Base-by-base conservation (phyloP, 2,329 filamentous ascomycete species). In the Aspergillus glaucus region DNA sequence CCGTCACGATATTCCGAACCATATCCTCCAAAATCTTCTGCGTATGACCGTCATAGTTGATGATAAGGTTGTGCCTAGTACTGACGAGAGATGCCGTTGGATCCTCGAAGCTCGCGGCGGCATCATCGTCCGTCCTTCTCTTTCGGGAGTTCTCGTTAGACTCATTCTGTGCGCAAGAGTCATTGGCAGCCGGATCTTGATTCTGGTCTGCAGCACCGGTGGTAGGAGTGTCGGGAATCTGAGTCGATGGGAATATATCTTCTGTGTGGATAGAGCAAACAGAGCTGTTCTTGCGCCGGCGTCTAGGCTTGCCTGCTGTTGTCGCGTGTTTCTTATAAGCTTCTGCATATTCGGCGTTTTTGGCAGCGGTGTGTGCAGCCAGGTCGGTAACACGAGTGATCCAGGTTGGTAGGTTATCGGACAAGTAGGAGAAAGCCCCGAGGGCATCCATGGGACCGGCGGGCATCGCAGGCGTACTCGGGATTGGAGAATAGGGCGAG, bases 11-110 rank as follows among this genome's bases (percentile, higher is more conserved):
- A 48, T 87, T 86, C 53, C 88, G 85, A 49, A 95, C 90, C 44
- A 95, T 73, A 48, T 85, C 78, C 59, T 95, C 90, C 55, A 96
- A 89, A 36, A 85, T 82, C 45, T 82, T 82, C 64, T 96, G 90
- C 3, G 94, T 85, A 53, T 88, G 85, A 57, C 86, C 88, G 64
- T 96, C 91, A 64, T 96, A 96, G 68, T 89, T 91, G n/a, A 96
- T 87, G 37, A 93, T 84, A 43, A 92, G 85, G 77, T 88, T 86
- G 49, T 79, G 84, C 55, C 86, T 81, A 3, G 82, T 83, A 47
- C 87, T 82, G 64, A 86, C 86, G 53, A 82, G 14, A 80, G n/a
- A 59, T 54, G 24, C 60, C 5, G 26, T 56, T 15, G 56, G 60
- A 8, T 69, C 61, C 6, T 49, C 56, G 2, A 67, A 68, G 9